Evolutionary conservation across 179 eudicot genomes (phyloP), one percentile per base, ranked within the genome.

Genomic region (Vitellaria paradoxa): DNA sequence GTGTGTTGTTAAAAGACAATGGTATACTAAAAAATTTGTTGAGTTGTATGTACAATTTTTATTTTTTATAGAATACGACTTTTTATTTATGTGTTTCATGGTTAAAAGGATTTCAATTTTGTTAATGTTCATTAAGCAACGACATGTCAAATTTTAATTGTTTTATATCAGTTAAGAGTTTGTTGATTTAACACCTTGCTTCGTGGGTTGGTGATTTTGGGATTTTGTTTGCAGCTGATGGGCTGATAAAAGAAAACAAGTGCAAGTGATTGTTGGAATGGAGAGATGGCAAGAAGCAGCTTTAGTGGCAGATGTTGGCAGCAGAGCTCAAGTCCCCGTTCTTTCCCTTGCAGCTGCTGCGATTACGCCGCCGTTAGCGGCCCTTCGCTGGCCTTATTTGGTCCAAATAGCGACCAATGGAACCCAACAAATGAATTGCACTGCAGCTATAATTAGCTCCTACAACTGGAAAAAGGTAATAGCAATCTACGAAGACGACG

Each of bases 401-500:
- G 80, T 90, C 17, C 85, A 81, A 67, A 82, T 88, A 79, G 76
- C 72, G 14, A 52, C 62, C 20, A 78, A 84, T 26, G 47, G 13
- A 78, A 45, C 72, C 5, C 81, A 70, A 14, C 73, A 83, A 72
- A 30, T 77, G 50, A 65, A 64, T 23, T 82, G 85, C 75, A 68
- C 79, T 10, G 73, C 85, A 47, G 77, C 76, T 17, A 75, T 87
- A 5, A 60, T 83, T 21, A 62, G 42, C 6, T 77, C 80, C 24
- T 83, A 65, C 76, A 62, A 81, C 56, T 90, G 93, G 93, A 68
- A 74, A 74, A 82, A 73, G 30, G 89, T 88, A 14, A 76, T 90
- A 8, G 85, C 45, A 3, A 81, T 88, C 2, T 85, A 90, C 50
- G 91, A 90, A 73, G 87, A 81, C 45, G 77, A 77, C 26, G 57